Conservation (phyloP, 2,329 filamentous ascomycete genomes). For the Eurotiales sp. region DNA sequence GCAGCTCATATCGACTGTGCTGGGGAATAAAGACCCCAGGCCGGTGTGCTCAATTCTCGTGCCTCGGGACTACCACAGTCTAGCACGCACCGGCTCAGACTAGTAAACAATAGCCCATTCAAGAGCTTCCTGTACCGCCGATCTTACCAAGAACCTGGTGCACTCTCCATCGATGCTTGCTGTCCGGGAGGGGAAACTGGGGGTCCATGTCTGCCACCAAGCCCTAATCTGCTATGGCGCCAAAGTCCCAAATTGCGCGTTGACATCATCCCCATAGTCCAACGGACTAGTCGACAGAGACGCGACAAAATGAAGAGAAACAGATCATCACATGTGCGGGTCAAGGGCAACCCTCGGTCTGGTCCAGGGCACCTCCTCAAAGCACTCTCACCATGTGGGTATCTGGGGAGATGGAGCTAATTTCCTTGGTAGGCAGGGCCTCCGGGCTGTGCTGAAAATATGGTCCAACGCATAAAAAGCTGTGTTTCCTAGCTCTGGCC, state of each 20-base stretch:
- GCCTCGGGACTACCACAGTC: slow-evolving; percentile 6
- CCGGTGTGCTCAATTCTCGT: too few species aligned
- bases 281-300: not conserved
- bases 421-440: not conserved
- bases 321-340: slow-evolving; percentile 12
- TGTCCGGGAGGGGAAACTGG: slow-evolving; percentile 10
- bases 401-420: slow-evolving; percentile 4
- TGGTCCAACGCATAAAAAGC: slow-evolving; percentile 2
- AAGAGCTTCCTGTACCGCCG: slow-evolving; percentile 2
- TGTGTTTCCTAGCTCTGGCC: slow-evolving; percentile 2
- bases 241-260: not conserved
- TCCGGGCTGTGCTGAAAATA: not conserved
- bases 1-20: not conserved
- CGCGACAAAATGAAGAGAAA: not conserved
- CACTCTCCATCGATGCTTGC: slow-evolving; percentile 1
- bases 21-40: not conserved
- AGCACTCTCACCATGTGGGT: slow-evolving; percentile 6
- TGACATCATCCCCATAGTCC: slow-evolving; percentile 8
- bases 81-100: slow-evolving; percentile 3
- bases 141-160: slow-evolving; percentile 8
- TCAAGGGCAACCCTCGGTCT: slow-evolving; percentile 9
- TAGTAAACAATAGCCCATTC: slow-evolving; percentile 9
- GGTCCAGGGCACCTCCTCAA: not conserved
- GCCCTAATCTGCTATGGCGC: slow-evolving; percentile 6
- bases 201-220: slow-evolving; percentile 1